Conservation (phyloP, 2,329 filamentous ascomycete genomes). For the Penicillium sp. region DNA sequence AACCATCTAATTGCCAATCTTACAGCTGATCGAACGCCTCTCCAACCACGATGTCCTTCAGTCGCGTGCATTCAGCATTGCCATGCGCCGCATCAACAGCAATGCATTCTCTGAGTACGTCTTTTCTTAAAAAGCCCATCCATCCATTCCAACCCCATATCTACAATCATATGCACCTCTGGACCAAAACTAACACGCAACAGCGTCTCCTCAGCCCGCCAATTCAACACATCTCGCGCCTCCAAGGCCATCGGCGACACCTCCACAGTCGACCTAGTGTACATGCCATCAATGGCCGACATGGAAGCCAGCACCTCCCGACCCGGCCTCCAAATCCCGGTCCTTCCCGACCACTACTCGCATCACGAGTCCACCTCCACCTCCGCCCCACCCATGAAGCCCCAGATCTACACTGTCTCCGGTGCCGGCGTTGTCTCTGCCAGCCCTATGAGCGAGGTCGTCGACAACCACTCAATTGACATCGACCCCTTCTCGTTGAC, state of each 20-base stretch:
- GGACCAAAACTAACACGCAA: constrained; percentile 14
- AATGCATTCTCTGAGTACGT: constrained; percentile 39
- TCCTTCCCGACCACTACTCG: constrained; percentile 42
- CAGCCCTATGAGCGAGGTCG: constrained; percentile 54
- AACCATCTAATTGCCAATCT: constrained; percentile 2
- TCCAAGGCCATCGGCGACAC: constrained; percentile 54
- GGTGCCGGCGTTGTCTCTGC: constrained; percentile 41
- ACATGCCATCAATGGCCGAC: constrained; percentile 50
- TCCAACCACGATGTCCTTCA: constrained; percentile 50
- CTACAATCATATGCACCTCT: not conserved
- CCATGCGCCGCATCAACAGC: constrained; percentile 46
- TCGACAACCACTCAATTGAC: constrained; percentile 53
- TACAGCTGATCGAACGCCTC: constrained; percentile 49
- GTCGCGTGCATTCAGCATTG: constrained; percentile 52
- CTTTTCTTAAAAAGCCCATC: not conserved
- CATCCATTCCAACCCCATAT: not conserved
- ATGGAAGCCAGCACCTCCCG: constrained; percentile 36
- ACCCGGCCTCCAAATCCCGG: constrained; percentile 46
- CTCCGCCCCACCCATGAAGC: constrained; percentile 45
- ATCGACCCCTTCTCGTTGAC: constrained; percentile 55
- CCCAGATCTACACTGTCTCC: constrained; percentile 51
- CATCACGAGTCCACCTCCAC: constrained; percentile 24
- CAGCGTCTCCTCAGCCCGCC: constrained; percentile 52
- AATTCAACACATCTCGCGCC: constrained; percentile 59
- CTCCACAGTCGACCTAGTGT: constrained; percentile 60